Evolutionary conservation across 2,329 filamentous ascomycete species (phyloP), one percentile per base, ranked within the genome.

Genomic region (Tolypocladium cylindrosporum): DNA sequence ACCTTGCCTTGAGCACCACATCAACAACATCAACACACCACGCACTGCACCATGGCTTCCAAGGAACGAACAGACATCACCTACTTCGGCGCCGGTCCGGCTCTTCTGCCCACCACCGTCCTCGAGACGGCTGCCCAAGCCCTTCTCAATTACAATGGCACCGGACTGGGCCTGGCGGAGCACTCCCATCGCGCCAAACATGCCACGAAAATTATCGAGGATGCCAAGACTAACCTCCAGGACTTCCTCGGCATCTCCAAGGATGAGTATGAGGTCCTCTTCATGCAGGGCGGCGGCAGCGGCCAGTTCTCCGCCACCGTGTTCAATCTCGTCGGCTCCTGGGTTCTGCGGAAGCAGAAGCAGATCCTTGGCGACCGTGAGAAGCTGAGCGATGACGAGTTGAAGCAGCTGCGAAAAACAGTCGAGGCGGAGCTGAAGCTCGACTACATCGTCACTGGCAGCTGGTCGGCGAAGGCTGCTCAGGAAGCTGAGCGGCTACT

Each of bases 41-140:
- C 31, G 16, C n/a, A 3, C 34, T n/a, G n/a, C 31, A 40, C 19
- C 55, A 52, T 51, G 45, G 55, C 24, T 48, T 14, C 39, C 45
- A 57, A 57, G 39, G 37, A 57, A 37, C 45, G 90, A 73, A 79
- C 84, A 65, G 87, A 93, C 62, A 83, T 94, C 70, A 82, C 86
- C 63, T 94, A 95, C 75, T 96, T 96, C 66, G 91, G 92, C 61
- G 92, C 93, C 56, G 93, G 93, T 62, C 93, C 93, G 54, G 91
- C 93, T n/a, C 79, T 85, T 39, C 81, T 97, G 21, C 92, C 92
- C 31, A 95, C 90, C 14, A 75, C 83, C 4, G 89, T 97, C 27
- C 83, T 97, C 55, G 85, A 94, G 72, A 80, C 79, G 51, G 91
- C 90, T 55, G 85, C 91, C 1, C 72, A 84, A 69, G 89, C 89